A percentile compares a stretch with the other conserved stretches of the same genome.
Evolutionary conservation across 2,329 filamentous ascomycete genomes (phyloP).

Genomic region (Colletotrichum agaves): DNA sequence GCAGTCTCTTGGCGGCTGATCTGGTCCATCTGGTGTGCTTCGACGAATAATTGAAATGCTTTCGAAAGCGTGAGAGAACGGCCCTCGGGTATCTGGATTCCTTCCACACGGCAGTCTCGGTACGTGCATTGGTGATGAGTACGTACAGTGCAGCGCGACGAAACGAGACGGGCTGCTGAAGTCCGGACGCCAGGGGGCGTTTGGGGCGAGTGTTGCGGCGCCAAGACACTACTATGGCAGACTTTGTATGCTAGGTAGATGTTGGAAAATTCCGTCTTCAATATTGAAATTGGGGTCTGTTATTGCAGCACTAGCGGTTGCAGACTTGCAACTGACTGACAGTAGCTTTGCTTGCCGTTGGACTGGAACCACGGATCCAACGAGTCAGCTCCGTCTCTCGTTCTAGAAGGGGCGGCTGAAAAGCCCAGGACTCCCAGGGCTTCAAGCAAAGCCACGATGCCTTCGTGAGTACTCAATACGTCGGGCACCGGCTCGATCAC

Average conservation of each 20-base stretch:
- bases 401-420: not conserved
- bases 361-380: conserved; percentile 8
- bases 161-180: not conserved
- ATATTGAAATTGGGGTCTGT: conserved; percentile 8
- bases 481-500: conserved; percentile 18
- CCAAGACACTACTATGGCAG: conserved; percentile 14
- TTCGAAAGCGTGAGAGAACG: not conserved
- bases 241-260: not conserved
- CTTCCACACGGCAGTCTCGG: not conserved
- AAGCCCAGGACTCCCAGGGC: conserved; percentile 9
- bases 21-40: conserved; percentile 1
- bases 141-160: not conserved
- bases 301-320: conserved; percentile 21
- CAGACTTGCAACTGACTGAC: not conserved
- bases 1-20: conserved; percentile 8
- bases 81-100: not conserved
- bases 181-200: not conserved
- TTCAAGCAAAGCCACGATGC: not conserved
- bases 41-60: conserved; percentile 16
- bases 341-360: not conserved
- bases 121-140: conserved; percentile 15
- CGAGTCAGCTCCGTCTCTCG: conserved; percentile 19
- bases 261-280: conserved; percentile 7
- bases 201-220: conserved; percentile 6
- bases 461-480: not conserved